Evolutionary conservation across 1,139 yeast genomes (phyloP).

Genomic region (Kurtzmaniella quercitrusa): DNA sequence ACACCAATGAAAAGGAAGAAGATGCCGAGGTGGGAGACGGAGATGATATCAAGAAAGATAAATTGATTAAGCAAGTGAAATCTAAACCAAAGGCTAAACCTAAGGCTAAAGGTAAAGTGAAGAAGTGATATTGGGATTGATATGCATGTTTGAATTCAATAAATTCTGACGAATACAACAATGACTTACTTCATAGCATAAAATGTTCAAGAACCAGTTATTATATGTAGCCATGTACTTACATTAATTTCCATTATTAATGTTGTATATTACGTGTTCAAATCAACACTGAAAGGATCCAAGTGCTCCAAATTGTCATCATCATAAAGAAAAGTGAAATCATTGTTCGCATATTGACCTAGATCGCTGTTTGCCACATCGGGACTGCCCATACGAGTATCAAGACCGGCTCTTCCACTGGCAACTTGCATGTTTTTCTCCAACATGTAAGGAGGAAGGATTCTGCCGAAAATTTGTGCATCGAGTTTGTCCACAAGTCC

Average conservation of each 20-base stretch:
- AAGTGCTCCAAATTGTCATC: slow-evolving; percentile 15
- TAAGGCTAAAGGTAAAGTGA: slow-evolving; percentile 10
- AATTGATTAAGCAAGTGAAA: slow-evolving; percentile 39
- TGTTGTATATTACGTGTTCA: background rate
- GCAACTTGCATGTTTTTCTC: slow-evolving; percentile 23
- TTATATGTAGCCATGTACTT: no score
- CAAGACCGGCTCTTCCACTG: slow-evolving; percentile 1
- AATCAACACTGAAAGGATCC: slow-evolving; percentile 16
- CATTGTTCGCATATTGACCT: background rate
- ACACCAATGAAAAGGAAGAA: slow-evolving; percentile 37
- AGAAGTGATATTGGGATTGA: background rate
- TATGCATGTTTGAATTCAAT: no score
- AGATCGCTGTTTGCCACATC: background rate
- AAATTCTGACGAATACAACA: no score
- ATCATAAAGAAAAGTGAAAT: background rate
- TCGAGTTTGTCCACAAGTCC: slow-evolving; percentile 83
- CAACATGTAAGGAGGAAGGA: slow-evolving; percentile 80
- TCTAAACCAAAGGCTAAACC: slow-evolving; percentile 15
- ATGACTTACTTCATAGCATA: no score
- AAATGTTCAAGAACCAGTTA: no score
- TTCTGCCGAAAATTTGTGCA: slow-evolving; percentile 77
- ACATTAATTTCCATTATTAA: background rate
- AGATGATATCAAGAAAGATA: slow-evolving; percentile 37
- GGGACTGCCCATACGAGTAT: background rate
- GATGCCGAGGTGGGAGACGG: slow-evolving; percentile 23